Conservation (phyloP, 2,329 filamentous ascomycete genomes). For the Alternaria sp. region DNA sequence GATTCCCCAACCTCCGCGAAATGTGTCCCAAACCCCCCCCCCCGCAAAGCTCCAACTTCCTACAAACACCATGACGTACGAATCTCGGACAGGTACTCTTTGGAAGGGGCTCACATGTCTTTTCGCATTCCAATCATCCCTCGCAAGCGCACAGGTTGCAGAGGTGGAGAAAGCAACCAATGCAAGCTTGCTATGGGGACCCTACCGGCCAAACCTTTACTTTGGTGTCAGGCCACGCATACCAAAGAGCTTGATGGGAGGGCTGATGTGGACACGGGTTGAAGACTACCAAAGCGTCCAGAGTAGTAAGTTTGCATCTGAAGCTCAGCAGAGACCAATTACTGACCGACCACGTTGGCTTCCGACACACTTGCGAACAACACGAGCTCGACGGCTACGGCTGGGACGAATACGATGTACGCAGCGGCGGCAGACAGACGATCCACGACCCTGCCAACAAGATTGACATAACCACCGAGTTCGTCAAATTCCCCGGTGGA, state of each 20-base stretch:
- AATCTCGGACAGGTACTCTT: slow-evolving; percentile 31
- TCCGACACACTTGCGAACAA: slow-evolving; percentile 96
- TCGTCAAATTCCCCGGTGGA: slow-evolving; percentile 90
- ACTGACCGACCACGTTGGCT: slow-evolving; percentile 62
- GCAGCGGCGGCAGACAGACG: slow-evolving; percentile 84
- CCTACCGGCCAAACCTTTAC: slow-evolving; percentile 92
- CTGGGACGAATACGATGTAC: slow-evolving; percentile 95
- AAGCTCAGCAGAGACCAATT: background rate
- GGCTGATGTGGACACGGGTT: slow-evolving; percentile 87
- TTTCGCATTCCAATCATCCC: slow-evolving; percentile 36
- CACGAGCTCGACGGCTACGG: slow-evolving; percentile 95
- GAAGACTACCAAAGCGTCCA: slow-evolving; percentile 80
- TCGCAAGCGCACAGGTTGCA: slow-evolving; percentile 44
- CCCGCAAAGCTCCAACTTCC: slow-evolving; percentile 26
- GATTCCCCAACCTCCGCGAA: slow-evolving; percentile 21
- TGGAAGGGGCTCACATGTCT: slow-evolving; percentile 35
- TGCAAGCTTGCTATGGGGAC: slow-evolving; percentile 91
- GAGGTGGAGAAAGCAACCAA: slow-evolving; percentile 66
- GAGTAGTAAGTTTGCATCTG: slow-evolving; percentile 66
- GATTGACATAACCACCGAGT: slow-evolving; percentile 90
- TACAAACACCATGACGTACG: slow-evolving; percentile 38
- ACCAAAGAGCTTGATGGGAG: slow-evolving; percentile 80
- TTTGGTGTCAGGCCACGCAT: slow-evolving; percentile 87
- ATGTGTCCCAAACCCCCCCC: slow-evolving; percentile 41
- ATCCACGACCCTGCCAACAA: slow-evolving; percentile 90